A percentile compares a stretch with the other conserved stretches of the same genome.
phyloP scores from a whole-genome alignment of 2,329 filamentous ascomycete genomes.

The Proliferodiscus dingleyae region DNA sequence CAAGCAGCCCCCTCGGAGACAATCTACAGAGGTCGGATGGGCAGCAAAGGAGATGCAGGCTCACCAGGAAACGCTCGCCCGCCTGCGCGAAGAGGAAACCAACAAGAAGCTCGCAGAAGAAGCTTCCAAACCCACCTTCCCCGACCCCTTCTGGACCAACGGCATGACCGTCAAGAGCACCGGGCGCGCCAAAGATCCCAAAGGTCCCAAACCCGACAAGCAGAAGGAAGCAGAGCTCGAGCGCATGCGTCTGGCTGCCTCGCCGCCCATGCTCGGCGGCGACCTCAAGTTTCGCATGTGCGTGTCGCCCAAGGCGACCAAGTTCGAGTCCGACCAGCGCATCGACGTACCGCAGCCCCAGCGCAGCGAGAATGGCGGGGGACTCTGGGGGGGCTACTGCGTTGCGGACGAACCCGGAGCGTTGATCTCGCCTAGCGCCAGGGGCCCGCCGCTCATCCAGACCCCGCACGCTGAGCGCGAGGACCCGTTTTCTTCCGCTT shows the following conservation, averaged over 20 bases:
- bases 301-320: conserved; percentile 75
- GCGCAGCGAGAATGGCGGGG: conserved; percentile 54
- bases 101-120: conserved; percentile 31
- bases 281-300: conserved; percentile 79
- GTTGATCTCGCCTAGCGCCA: conserved; percentile 32
- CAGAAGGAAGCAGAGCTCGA: conserved; percentile 36
- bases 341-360: conserved; percentile 45
- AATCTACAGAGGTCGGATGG: conserved; percentile 31
- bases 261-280: conserved; percentile 81
- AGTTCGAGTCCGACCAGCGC: conserved; percentile 73
- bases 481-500: conserved; percentile 32
- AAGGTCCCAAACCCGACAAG: conserved; percentile 15
- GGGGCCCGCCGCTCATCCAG: conserved; percentile 31
- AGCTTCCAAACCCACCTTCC: conserved; percentile 28
- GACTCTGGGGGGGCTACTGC: conserved; percentile 76
- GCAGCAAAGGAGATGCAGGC: conserved; percentile 31
- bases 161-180: conserved; percentile 28
- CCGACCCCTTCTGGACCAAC: conserved; percentile 33
- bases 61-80: conserved; percentile 31
- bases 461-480: conserved; percentile 33
- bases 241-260: conserved; percentile 53
- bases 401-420: conserved; percentile 34
- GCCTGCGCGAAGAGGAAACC: conserved; percentile 30
- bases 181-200: conserved; percentile 8
- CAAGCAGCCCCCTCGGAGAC: conserved; percentile 17